Conservation (phyloP, 768 basidiomycete genomes). For the Leccinum sublutescens region DNA sequence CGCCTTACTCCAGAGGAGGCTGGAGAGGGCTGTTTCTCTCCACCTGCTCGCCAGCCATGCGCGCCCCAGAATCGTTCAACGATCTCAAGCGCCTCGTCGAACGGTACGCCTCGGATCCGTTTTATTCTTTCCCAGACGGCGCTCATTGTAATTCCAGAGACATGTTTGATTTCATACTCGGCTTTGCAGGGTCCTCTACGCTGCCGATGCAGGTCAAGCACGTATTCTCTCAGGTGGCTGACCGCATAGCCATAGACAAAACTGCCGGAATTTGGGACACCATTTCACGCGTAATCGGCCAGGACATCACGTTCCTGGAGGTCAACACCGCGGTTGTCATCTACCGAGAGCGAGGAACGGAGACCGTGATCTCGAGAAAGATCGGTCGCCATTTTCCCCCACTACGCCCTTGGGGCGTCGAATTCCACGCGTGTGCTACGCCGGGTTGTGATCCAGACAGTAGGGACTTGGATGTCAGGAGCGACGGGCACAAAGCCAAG, state of each 20-base stretch:
- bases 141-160: neutral
- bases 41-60: neutral
- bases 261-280: neutral
- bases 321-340: neutral
- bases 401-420: neutral
- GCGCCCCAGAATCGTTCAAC: neutral
- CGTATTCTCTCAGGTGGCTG: neutral
- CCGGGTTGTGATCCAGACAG: neutral
- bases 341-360: neutral
- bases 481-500: neutral
- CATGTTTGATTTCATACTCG: neutral
- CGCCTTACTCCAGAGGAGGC: neutral
- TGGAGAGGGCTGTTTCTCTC: neutral
- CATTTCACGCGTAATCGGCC: neutral
- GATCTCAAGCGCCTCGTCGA: neutral
- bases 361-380: neutral
- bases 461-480: neutral
- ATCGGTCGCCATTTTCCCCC: neutral
- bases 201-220: neutral
- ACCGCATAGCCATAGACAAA: neutral
- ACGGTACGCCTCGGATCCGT: neutral
- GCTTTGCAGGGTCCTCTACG: neutral
- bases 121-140: neutral
- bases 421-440: neutral
- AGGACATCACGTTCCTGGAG: neutral